Evolutionary conservation across 768 basidiomycete genomes (phyloP), one percentile per base, ranked within the genome.

Genomic region (Termitomyces sp.): DNA sequence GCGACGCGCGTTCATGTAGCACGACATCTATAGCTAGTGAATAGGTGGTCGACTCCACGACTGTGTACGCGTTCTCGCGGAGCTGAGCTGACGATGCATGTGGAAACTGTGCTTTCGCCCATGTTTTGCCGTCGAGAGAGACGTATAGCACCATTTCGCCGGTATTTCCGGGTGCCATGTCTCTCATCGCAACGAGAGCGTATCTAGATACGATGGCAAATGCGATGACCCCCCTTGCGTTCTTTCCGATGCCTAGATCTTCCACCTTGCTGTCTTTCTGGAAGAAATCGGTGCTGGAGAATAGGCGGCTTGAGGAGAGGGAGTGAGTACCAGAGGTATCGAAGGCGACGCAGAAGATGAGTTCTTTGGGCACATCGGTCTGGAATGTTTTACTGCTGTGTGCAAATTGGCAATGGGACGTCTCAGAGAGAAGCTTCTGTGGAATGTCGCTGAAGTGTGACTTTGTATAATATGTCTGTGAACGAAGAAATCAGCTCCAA

Each of bases 21-120:
- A 96, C 83, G 47, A 98, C 95, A 67, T 99, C 97, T 40, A 99
- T 91, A 4, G 89, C 92, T 26, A 99, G 80, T 7, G 95, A 98
- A 68, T 98, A 94, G 0, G 87, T 86, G 9, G 93, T 95, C 4
- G 88, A 90, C 72, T 98, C 94, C 58, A 99, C 88, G 64, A 99
- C 86, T 10, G 97, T 99, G 69, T 99, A 98, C 6, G 92, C 91
- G 68, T 96, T 95, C 74, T 95, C 93, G 7, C 86, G 82, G 14
- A 97, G 80, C 36, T 80, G 79, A 2, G 89, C 87, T 2, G 83
- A 85, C 0, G 85, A 87, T 3, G 90, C 87, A 66, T 97, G 97
- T 3, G 97, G 97, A 78, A 99, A 98, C 59, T 86, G 85, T 2
- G 92, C 94, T 64, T 87, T 85, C 2, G 89, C 87, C 94, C 94